These are phyloP conservation scores for Globisporangium spiculum DNA, from an alignment of 352 stramenopile genomes.

Conservation along the genomic window DNA sequence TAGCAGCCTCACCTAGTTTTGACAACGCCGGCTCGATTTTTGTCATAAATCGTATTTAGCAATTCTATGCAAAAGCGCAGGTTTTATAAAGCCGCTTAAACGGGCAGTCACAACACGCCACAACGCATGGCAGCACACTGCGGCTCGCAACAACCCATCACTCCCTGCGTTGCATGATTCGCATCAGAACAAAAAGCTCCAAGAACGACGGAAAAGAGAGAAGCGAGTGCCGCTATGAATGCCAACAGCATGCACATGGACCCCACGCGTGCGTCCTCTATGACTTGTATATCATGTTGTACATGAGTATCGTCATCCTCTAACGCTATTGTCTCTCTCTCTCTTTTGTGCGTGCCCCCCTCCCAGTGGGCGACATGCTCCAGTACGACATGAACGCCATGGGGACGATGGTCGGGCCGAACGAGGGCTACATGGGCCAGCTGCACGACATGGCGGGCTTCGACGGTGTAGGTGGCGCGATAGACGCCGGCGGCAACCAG, in stretches of 20 bases:
- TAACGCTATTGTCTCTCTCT: not conserved
- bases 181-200: not conserved
- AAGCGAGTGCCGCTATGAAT: constrained; percentile 22
- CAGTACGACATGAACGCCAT: constrained; percentile 51
- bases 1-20: no score
- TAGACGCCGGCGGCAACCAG: not conserved
- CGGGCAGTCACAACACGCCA: not conserved
- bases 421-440: constrained; percentile 49
- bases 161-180: not conserved
- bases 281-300: not conserved
- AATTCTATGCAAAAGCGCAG: no score
- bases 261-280: constrained; percentile 24
- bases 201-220: not conserved
- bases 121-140: not conserved
- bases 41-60: no score
- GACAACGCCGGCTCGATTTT: no score
- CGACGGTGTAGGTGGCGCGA: not conserved
- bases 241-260: constrained; percentile 31
- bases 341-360: not conserved
- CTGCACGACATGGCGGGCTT: constrained; percentile 40
- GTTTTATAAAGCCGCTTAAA: not conserved
- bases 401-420: constrained; percentile 31
- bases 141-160: not conserved
- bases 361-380: constrained; percentile 49
- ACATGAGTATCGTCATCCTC: not conserved